These are phyloP conservation scores for Globisporangium paddicum DNA, from an alignment of 352 stramenopile genomes.

Conservation along the genomic window DNA sequence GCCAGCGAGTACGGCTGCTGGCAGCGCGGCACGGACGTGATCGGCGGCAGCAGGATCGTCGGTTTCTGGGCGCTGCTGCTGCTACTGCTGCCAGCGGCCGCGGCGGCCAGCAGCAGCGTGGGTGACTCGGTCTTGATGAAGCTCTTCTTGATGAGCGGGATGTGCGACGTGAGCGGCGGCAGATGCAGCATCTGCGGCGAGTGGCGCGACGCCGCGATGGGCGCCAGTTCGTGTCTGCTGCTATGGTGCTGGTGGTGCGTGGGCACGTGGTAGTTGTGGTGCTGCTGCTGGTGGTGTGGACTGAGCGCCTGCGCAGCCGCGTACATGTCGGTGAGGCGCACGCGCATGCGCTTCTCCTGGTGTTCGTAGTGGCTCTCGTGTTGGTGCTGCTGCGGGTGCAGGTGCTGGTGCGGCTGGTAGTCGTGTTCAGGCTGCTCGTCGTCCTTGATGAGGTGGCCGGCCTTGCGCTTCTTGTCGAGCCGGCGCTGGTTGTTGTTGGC, in stretches of 20 bases:
- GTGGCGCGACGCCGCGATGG: neutral
- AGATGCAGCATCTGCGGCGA: slow-evolving; percentile 5
- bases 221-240: neutral
- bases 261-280: neutral
- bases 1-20: neutral
- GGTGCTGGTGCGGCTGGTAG: neutral
- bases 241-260: neutral
- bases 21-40: slow-evolving; percentile 13
- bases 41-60: slow-evolving; percentile 13
- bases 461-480: slow-evolving; percentile 72
- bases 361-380: slow-evolving; percentile 3
- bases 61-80: no score
- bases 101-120: neutral
- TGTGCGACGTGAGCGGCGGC: slow-evolving; percentile 8
- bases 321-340: slow-evolving; percentile 12
- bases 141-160: slow-evolving; percentile 1
- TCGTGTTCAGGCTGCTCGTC: slow-evolving; percentile 5
- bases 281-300: slow-evolving; percentile 1
- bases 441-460: slow-evolving; percentile 21
- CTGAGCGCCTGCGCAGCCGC: slow-evolving; percentile 8
- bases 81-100: no score
- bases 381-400: neutral
- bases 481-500: slow-evolving; percentile 82
- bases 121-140: neutral
- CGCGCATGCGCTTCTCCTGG: slow-evolving; percentile 11